Percentiles rank a stretch among this genome's conserved stretches.
phyloP scores from a whole-genome alignment of 2,329 filamentous ascomycete genomes.

The Dactylonectria estremocensis region DNA sequence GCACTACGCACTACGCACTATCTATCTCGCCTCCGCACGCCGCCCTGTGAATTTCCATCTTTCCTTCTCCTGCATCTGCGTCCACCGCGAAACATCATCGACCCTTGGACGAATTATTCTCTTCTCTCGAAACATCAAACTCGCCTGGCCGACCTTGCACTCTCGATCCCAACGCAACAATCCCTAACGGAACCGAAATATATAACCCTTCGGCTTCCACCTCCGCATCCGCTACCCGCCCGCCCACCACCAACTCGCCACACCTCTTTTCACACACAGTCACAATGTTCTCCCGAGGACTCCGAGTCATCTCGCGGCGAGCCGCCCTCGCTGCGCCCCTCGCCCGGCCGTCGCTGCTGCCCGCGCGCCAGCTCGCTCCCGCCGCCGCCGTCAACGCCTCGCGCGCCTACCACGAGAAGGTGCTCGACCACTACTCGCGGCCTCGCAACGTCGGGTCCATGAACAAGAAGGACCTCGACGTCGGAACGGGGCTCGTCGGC shows the following conservation, averaged over 20 bases:
- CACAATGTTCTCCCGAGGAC: slow-evolving; percentile 65
- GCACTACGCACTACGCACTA: too few relatives aligned
- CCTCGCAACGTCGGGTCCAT: slow-evolving; percentile 71
- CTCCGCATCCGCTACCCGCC: slow-evolving; percentile 19
- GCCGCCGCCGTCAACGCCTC: slow-evolving; percentile 58
- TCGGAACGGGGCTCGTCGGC: slow-evolving; percentile 92
- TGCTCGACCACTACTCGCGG: slow-evolving; percentile 66
- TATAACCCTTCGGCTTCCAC: slow-evolving; percentile 17
- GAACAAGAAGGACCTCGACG: slow-evolving; percentile 83
- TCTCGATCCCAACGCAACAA: not conserved
- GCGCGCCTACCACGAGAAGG: slow-evolving; percentile 69
- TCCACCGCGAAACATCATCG: not conserved
- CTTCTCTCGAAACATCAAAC: not conserved
- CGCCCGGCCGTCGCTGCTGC: slow-evolving; percentile 54
- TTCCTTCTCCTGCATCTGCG: slow-evolving; percentile 15
- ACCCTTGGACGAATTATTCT: not conserved
- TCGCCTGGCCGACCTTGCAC: not conserved
- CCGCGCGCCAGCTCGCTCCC: slow-evolving; percentile 60
- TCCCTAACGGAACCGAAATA: slow-evolving; percentile 8
- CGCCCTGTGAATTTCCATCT: slow-evolving; percentile 21
- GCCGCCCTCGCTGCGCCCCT: slow-evolving; percentile 59
- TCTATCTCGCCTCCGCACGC: slow-evolving; percentile 39
- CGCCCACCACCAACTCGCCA: slow-evolving; percentile 2
- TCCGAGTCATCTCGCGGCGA: slow-evolving; percentile 61
- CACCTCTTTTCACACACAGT: slow-evolving; percentile 28